These are phyloP conservation scores for Sphaerulina populicola DNA, from an alignment of 2,329 filamentous ascomycete species.

Conservation along the genomic window DNA sequence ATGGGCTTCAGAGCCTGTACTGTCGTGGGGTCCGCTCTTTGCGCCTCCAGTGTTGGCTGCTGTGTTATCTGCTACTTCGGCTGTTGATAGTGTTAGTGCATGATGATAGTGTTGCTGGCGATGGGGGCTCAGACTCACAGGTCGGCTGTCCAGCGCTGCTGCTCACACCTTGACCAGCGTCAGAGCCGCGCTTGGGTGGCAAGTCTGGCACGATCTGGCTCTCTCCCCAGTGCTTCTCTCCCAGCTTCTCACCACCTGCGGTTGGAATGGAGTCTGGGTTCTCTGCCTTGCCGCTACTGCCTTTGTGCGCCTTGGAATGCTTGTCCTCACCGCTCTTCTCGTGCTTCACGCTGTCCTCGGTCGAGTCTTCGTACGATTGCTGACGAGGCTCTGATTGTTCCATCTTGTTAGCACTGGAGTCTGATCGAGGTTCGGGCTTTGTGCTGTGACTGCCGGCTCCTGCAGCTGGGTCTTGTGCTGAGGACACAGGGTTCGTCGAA, in stretches of 20 bases:
- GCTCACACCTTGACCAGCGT: conserved; percentile 14
- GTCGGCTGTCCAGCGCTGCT: conserved; percentile 25
- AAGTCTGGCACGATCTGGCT: conserved; percentile 30
- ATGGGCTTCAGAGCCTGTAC: conserved; percentile 5
- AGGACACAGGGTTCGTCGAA: background rate
- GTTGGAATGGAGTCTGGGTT: conserved; percentile 29
- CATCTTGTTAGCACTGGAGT: conserved; percentile 7
- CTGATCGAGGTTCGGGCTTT: background rate
- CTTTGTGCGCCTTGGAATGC: conserved; percentile 10
- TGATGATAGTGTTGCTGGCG: background rate
- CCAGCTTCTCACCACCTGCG: conserved; percentile 29
- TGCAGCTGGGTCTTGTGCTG: background rate
- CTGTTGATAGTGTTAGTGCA: background rate
- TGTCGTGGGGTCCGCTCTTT: conserved; percentile 6
- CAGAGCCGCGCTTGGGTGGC: conserved; percentile 13
- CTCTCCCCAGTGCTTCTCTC: conserved; percentile 32
- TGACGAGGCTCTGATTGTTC: background rate
- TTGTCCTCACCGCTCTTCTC: background rate
- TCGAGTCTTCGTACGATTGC: background rate
- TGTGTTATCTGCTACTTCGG: conserved; percentile 22
- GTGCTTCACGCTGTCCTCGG: conserved; percentile 1
- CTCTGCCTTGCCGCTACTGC: conserved; percentile 16
- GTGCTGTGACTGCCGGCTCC: conserved; percentile 3
- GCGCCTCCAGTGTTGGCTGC: conserved; percentile 25
- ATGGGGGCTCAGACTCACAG: conserved; percentile 17